Base-by-base conservation (phyloP, 2,329 filamentous ascomycete genomes). In the Talaromyces sp. region DNA sequence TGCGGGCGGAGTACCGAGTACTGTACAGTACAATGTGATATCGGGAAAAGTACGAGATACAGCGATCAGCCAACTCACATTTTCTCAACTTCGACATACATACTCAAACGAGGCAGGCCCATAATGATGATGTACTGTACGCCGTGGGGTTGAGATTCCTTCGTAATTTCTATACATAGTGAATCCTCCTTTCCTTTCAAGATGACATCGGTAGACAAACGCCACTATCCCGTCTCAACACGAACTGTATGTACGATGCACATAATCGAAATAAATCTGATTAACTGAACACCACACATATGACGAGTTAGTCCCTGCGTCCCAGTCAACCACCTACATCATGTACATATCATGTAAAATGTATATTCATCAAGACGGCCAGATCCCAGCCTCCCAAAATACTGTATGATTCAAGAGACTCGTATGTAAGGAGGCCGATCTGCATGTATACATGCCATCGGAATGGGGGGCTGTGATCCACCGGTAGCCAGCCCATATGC, bases 381-480 rank as follows among this genome's bases (percentile, higher is more conserved):
- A 17, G 17, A 22, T 47, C 36, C 27, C 29, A 41, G 19, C 35
- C 32, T 47, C 24, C 22, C 17, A 29, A 13, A 35, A n/a, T n/a
- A n/a, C n/a, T n/a, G n/a, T 40, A 30, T 45, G 37, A 35, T 27
- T 27, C 20, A 22, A 16, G 7, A 13, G 36, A 36, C 24, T 14
- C 10, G 44, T 32, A 56, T 48, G 59, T 48, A 62, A 61, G 59
- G 47, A 42, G 4, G 33, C 40, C 9, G 60, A 62, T 61, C 60
- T 33, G 36, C 45, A 22, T 22, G 33, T 36, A 24, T 44, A 19
- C 43, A 56, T 24, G 33, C 30, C 33, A 37, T 36, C 39, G 37
- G 46, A 62, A 55, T 55, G 43, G 29, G 40, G 8, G 20, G 24
- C n/a, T 41, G 37, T 32, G 44, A 30, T 49, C 39, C 27, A 36